Conservation (phyloP, 306 rosid species). For the Gastrolobium villosum region DNA sequence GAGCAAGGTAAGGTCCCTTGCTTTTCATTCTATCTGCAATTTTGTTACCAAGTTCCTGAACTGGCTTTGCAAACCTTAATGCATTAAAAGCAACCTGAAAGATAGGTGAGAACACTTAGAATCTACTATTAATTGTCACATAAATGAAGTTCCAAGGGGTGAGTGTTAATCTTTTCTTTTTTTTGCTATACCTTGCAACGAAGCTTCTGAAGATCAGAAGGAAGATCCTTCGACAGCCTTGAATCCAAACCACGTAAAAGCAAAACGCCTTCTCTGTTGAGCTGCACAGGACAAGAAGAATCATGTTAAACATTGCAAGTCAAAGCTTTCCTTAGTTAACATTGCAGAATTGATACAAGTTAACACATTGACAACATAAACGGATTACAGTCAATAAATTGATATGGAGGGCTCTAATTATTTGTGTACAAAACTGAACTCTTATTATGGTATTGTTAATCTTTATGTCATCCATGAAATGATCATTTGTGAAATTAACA, state of each 20-base stretch:
- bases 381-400: constrained; percentile 28
- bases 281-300: constrained; percentile 64
- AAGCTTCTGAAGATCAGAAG: constrained; percentile 97
- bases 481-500: neutral
- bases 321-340: constrained; percentile 22
- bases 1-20: constrained; percentile 95
- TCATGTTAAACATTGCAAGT: too few relatives aligned
- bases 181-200: constrained; percentile 82
- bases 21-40: constrained; percentile 82
- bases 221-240: constrained; percentile 91
- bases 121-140: constrained; percentile 27
- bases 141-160: neutral
- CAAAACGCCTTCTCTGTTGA: constrained; percentile 92
- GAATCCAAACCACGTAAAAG: constrained; percentile 94
- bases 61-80: constrained; percentile 84
- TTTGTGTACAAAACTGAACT: neutral
- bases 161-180: neutral
- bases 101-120: constrained; percentile 30
- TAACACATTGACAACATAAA: neutral
- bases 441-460: constrained; percentile 2
- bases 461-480: constrained; percentile 1
- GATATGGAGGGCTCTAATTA: neutral
- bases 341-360: neutral
- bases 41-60: constrained; percentile 80
- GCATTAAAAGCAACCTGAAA: constrained; percentile 97